Percentiles rank a stretch among this genome's conserved stretches.
Evolutionary conservation across 139 green algal species (phyloP).

Genomic region (Spirogloea muscicola): DNA sequence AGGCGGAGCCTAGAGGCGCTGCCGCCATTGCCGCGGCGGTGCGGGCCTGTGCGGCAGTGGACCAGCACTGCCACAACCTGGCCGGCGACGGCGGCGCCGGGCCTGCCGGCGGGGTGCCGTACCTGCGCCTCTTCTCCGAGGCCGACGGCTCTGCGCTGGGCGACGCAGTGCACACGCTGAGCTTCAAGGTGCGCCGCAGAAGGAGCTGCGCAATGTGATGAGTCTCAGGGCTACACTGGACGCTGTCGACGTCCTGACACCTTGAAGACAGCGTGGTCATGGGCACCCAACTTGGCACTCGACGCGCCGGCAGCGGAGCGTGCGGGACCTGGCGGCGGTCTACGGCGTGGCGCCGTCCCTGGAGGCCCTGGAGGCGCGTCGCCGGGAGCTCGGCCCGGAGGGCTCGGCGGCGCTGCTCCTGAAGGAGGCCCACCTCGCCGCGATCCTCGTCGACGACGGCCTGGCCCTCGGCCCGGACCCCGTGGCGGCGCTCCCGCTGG

Average conservation of each 20-base stretch:
- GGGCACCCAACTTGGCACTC: too few relatives aligned
- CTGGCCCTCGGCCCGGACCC: background rate
- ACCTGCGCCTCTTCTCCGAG: background rate
- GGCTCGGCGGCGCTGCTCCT: background rate
- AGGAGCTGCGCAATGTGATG: too few relatives aligned
- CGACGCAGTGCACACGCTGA: background rate
- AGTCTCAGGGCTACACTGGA: too few relatives aligned
- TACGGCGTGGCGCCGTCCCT: background rate
- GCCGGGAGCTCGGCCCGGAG: background rate
- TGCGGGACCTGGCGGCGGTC: background rate
- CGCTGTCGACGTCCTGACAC: too few relatives aligned
- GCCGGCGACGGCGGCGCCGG: background rate
- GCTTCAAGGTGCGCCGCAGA: background rate
- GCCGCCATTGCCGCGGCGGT: too few relatives aligned
- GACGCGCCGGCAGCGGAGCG: slow-evolving; percentile 12
- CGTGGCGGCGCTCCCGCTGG: background rate
- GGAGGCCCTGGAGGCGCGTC: background rate
- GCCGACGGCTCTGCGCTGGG: background rate
- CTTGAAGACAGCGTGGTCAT: too few relatives aligned
- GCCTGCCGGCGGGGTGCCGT: too few relatives aligned
- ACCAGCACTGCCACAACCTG: background rate
- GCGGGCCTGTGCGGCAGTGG: background rate
- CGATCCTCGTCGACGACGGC: slow-evolving; percentile 19
- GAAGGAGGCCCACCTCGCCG: background rate
- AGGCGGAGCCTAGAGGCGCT: too few relatives aligned